Conservation (phyloP, 495 filamentous ascomycete species). For the Oleoguttula mirabilis region DNA sequence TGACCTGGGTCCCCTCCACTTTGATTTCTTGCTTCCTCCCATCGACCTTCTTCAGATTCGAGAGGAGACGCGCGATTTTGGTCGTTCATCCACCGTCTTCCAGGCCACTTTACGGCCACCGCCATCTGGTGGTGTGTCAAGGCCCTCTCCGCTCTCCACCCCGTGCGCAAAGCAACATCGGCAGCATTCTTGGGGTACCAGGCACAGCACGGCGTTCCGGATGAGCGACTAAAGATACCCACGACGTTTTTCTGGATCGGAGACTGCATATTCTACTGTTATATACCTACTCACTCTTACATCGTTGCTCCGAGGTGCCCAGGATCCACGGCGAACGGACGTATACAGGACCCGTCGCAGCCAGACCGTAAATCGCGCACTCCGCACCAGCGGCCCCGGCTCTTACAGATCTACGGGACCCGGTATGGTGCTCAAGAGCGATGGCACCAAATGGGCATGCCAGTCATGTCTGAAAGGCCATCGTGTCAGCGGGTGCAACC, state of each 20-base stretch:
- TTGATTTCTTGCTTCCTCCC: neutral
- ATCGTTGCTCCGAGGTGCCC: neutral
- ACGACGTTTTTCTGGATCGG: neutral
- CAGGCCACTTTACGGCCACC: constrained; percentile 10
- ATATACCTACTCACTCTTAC: constrained; percentile 3
- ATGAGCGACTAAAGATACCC: constrained; percentile 16
- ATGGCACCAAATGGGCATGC: constrained; percentile 34
- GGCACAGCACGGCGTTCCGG: constrained; percentile 14
- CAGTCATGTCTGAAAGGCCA: constrained; percentile 33
- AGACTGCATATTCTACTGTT: neutral
- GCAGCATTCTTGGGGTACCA: constrained; percentile 3
- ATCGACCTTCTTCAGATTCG: neutral
- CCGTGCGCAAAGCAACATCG: neutral
- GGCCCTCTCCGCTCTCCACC: constrained; percentile 9
- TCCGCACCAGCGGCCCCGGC: neutral
- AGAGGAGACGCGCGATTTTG: neutral
- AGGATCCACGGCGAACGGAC: neutral
- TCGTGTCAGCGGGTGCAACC: constrained; percentile 33
- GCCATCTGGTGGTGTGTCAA: constrained; percentile 18
- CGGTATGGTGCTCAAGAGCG: constrained; percentile 22
- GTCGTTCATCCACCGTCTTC: neutral
- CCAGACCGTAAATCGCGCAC: constrained; percentile 8
- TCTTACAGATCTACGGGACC: constrained; percentile 1
- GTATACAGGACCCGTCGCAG: neutral
- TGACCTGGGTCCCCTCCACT: neutral